phyloP scores from a whole-genome alignment of 441 rosid genomes.

The Melianthus villosus region DNA sequence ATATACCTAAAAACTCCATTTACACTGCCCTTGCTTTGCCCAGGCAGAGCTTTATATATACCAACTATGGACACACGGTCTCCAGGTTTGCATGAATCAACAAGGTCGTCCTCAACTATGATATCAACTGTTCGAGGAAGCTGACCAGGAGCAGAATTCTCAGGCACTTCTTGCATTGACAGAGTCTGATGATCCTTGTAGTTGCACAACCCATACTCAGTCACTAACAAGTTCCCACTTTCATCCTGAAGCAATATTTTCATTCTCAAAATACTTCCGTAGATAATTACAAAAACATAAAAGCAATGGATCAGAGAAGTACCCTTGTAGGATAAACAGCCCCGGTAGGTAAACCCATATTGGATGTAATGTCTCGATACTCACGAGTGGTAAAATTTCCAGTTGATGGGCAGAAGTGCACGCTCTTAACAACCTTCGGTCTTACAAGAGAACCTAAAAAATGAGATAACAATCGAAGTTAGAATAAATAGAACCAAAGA shows the following conservation, averaged over 20 bases:
- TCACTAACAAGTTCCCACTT: conserved; percentile 70
- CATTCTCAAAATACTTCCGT: conserved; percentile 8
- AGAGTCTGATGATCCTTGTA: conserved; percentile 95
- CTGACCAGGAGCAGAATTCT: conserved; percentile 98
- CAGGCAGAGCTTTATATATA: conserved; percentile 85
- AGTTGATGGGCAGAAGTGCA: conserved; percentile 79
- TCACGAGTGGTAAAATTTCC: conserved; percentile 62
- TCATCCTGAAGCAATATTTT: conserved; percentile 46
- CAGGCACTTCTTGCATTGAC: conserved; percentile 96
- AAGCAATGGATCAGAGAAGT: conserved; percentile 10
- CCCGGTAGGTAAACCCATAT: conserved; percentile 83
- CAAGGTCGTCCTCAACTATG: conserved; percentile 88
- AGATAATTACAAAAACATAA: background rate
- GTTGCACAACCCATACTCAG: conserved; percentile 82
- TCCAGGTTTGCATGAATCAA: conserved; percentile 95
- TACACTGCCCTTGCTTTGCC: conserved; percentile 84
- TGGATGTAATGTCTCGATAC: conserved; percentile 83
- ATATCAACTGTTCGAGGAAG: conserved; percentile 92
- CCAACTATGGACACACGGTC: conserved; percentile 90
- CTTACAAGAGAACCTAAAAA: conserved; percentile 86
- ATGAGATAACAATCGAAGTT: background rate
- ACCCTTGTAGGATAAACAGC: conserved; percentile 98
- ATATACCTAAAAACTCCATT: conserved; percentile 88
- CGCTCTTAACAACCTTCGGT: conserved; percentile 95
- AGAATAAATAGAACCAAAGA: too few relatives aligned